Percentiles rank a stretch among this genome's conserved stretches.
Conservation (phyloP, 1,139 yeast species). For the Scheffersomyces parashehatae region DNA sequence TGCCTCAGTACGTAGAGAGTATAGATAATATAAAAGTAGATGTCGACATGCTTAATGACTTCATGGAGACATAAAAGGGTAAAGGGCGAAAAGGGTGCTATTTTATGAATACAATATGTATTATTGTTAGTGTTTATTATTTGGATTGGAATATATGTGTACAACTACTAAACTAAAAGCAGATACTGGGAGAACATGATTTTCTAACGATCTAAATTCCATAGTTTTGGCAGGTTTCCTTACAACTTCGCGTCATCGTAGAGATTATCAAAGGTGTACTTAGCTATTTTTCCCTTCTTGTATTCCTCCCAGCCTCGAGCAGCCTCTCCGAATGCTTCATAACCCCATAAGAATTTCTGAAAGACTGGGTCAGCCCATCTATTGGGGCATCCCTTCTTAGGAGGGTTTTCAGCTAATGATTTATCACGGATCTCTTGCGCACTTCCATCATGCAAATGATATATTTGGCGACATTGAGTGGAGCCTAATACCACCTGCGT, state of each 20-base stretch:
- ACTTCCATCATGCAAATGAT: conserved; percentile 26
- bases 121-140: conserved; percentile 1
- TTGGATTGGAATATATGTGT: conserved; percentile 1
- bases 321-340: conserved; percentile 26
- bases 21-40: conserved; percentile 21
- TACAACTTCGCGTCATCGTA: neutral
- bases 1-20: conserved; percentile 33
- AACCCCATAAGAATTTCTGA: conserved; percentile 24
- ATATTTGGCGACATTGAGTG: conserved; percentile 20
- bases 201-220: too few relatives aligned
- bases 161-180: neutral
- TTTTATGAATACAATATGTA: too few relatives aligned
- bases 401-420: conserved; percentile 10
- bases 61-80: neutral
- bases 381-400: conserved; percentile 23
- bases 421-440: conserved; percentile 21
- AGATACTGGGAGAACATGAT: neutral
- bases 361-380: conserved; percentile 28
- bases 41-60: conserved; percentile 10
- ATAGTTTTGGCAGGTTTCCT: too few relatives aligned
- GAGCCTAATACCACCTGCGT: conserved; percentile 26
- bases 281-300: neutral
- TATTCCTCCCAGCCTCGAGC: conserved; percentile 10
- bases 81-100: neutral
- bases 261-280: neutral